Base-by-base conservation (phyloP, 2,329 filamentous ascomycete species). In the Aspergillus eucalypticola region DNA sequence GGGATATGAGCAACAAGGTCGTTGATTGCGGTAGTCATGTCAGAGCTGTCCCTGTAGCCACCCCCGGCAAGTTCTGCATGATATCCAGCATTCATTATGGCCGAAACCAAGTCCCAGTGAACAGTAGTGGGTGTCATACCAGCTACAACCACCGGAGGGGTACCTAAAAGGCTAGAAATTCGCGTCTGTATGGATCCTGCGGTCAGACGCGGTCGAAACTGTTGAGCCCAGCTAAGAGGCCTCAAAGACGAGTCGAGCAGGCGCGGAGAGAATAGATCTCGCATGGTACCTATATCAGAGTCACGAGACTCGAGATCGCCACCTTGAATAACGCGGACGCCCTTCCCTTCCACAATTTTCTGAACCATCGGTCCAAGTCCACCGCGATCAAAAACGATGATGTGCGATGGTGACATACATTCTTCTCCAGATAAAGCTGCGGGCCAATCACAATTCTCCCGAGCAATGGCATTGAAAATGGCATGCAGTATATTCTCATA, bases 121-220 rank as follows among this genome's bases (percentile, higher is more conserved):
- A 96, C 91, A 0, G 93, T 97, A 61, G 86, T 86, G 11, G 93
- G 93, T 2, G 93, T 96, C 93, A 97, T 97, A 74, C 92, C 93
- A 59, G 92, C 91, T 62, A 96, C 92, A 82, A 97, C 89, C 64
- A 97, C 82, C 0, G 93, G 93, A 8, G 93, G 92, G 4, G 95
- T 82, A 68, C 92, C 92, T 17, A 96, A 82, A 19, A 96, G 81
- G 67, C 91, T 85, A 76, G 90, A 96, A 89, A 97, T 95, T 82
- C 96, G 97, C 63, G 95, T 99, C 75, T 98, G 93, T 50, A 99
- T 91, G 68, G 90, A 85, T n/a, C 92, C 91, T 60, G 85, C 87
- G 67, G 94, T 87, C 46, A 98, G 82, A 58, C 87, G 88, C n/a
- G 94, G 94, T 15, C 92, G 92, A 73, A 93, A 92, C 75, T 96